Evolutionary conservation across 2,329 filamentous ascomycete species (phyloP).

Genomic region (Pseudogymnoascus sp.): DNA sequence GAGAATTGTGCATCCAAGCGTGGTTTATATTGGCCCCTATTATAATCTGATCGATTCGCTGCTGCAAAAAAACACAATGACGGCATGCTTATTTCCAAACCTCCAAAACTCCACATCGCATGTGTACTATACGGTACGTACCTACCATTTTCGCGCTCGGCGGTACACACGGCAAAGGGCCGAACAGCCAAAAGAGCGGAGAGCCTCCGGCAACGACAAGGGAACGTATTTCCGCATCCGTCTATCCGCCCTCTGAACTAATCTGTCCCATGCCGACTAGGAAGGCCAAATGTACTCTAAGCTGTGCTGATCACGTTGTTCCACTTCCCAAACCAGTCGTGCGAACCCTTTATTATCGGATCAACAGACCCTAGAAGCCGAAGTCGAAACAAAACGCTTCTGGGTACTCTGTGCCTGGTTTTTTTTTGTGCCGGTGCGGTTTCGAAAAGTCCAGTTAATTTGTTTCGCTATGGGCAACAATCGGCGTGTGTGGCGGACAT

Average conservation of each 20-base stretch:
- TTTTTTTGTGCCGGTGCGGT: background rate
- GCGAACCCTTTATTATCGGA: background rate
- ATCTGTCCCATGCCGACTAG: background rate
- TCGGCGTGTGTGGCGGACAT: background rate
- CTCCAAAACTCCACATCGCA: too few relatives aligned
- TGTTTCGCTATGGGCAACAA: background rate
- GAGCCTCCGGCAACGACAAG: constrained; percentile 1
- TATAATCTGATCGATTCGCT: background rate
- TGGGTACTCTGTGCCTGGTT: background rate
- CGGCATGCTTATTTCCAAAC: background rate
- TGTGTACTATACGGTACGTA: too few relatives aligned
- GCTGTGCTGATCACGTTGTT: background rate
- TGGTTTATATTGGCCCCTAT: background rate
- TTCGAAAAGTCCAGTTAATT: background rate
- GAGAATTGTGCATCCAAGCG: background rate
- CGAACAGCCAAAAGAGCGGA: constrained; percentile 6
- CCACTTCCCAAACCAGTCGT: background rate
- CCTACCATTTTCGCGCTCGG: background rate
- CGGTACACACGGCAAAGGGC: constrained; percentile 6
- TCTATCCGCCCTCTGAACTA: background rate
- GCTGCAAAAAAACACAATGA: background rate
- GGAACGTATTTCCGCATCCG: constrained; percentile 3
- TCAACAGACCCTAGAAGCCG: background rate
- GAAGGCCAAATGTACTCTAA: background rate
- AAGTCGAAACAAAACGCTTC: background rate